Base-by-base conservation (phyloP, 148 eudicot species). In the Polygonum aviculare region DNA sequence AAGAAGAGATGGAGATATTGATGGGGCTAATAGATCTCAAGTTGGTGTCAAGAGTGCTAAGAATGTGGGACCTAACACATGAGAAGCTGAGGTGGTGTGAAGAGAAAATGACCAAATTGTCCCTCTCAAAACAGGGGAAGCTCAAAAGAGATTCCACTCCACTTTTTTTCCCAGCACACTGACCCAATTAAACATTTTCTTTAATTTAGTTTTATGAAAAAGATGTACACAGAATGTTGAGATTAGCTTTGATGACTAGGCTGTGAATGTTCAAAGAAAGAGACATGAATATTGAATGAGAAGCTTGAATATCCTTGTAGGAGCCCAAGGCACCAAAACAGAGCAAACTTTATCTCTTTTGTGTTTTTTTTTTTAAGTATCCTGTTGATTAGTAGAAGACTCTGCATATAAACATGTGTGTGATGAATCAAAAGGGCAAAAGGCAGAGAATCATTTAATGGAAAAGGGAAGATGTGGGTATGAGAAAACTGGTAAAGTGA, bases 11-110 rank as follows among this genome's bases (percentile, higher is more conserved):
- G 85, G 96, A 88, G 81, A 84, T 94, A 0, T 50, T 92, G 82
- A 92, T 94, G 98, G 92, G 90, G 39, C 78, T 83, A 21, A 89
- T 90, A 8, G 98, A 94, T 86, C 78, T 90, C 41, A 89, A 87
- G 85, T 83, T 94, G 80, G 97, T 90, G 22, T 88, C 96, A 39
- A 92, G 98, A 75, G 97, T 94, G 19, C 76, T 94, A 51, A 92
- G 97, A 71, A 94, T 90, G 93, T 77, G 12, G 54, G 87, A 83
- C 6, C 55, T 92, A 81, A 92, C 82, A 54, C 85, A 85, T 50
- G 91, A 94, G 57, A 96, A 92, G 78, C 74, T 94, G 78, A 85
- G 87, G 52, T 94, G 98, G 98, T 94, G 97, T 86, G 94, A 90
- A 83, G 87, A 86, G 74, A 94, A 94, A 82, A 89, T 94, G 96